Evolutionary conservation across 129 eudicot genomes (phyloP).

Genomic region (Helichrysum umbraculigerum): DNA sequence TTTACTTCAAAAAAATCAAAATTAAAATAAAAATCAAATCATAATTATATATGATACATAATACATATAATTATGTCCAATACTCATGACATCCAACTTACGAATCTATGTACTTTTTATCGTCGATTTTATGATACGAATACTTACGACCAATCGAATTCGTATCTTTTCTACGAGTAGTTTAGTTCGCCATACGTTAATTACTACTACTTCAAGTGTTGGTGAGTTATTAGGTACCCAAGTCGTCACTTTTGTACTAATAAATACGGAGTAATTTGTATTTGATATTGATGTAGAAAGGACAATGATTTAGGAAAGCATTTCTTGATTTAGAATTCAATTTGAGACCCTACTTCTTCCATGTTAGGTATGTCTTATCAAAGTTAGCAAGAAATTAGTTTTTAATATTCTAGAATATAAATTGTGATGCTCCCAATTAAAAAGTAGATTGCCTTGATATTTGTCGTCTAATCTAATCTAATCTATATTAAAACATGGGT

Average conservation of each 20-base stretch:
- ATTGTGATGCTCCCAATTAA: constrained; percentile 5
- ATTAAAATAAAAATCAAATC: neutral
- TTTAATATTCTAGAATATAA: neutral
- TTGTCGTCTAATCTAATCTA: neutral
- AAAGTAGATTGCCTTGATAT: constrained; percentile 11
- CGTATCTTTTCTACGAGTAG: neutral
- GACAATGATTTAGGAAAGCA: constrained; percentile 16
- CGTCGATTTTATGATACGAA: neutral
- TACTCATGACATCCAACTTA: no score
- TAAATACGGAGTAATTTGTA: neutral
- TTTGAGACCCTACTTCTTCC: constrained; percentile 24
- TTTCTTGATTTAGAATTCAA: constrained; percentile 13
- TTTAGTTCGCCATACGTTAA: neutral
- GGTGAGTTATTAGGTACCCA: constrained; percentile 16
- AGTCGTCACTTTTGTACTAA: constrained; percentile 24
- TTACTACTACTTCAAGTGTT: constrained; percentile 3
- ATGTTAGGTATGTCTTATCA: constrained; percentile 39
- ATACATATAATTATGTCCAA: no score
- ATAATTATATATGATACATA: no score
- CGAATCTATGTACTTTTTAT: neutral
- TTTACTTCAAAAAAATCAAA: neutral
- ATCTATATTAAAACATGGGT: constrained; percentile 10
- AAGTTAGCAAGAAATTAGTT: constrained; percentile 28
- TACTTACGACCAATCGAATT: neutral
- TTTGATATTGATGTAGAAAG: constrained; percentile 23